Base-by-base conservation (phyloP, 139 green algal species). In the Edaphochlamys debaryana region DNA sequence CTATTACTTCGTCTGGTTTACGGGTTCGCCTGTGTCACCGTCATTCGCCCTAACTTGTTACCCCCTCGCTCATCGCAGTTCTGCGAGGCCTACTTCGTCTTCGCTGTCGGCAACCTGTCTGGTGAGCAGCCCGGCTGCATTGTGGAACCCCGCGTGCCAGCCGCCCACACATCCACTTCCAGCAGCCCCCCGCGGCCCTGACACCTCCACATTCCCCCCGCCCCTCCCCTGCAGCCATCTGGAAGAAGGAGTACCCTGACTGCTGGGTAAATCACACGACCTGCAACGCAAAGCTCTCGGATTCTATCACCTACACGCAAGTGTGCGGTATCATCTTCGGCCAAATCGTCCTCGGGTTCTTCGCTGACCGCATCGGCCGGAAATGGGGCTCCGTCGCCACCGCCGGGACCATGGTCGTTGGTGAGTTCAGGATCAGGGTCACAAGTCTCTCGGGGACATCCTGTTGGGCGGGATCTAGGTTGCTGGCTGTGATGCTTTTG, bases 291-390 rank as follows among this genome's bases (percentile, higher is more conserved):
- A 66, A 45, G 62, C 75, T 82, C 0, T 82, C 75, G 4, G 62
- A 82, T 20, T 72, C 60, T 20, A 82, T 82, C 62, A 82, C 75
- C n/a, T 82, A 82, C 40, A 82, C 75, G 27, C 75, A 82, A 80
- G 75, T 82, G 9, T 80, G 74, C 41, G 74, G 74, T 22, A 80
- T 80, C 23, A 82, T 72, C 32, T 82, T 82, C 25, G 75, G 75
- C 36, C 75, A 82, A 27, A 13, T 82, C 5, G 30, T 82, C 1
- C 58, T 82, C 41, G 75, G 75, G 23, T 82, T 82, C 60, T 82
- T 82, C n/a, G 75, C 75, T 23, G 75, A 82, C 41, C 60, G 75
- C 7, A 71, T 82, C 29, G 75, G 75, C n/a, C 60, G 75, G 6
- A 82, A 82, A 64, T 82, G 75, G 75, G 75, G 75, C 62, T 64